A percentile compares a stretch with the other conserved stretches of the same genome.
These are phyloP conservation scores for Paspalum vaginatum DNA, from an alignment of 176 grass and related monocot species.

Conservation along the genomic window DNA sequence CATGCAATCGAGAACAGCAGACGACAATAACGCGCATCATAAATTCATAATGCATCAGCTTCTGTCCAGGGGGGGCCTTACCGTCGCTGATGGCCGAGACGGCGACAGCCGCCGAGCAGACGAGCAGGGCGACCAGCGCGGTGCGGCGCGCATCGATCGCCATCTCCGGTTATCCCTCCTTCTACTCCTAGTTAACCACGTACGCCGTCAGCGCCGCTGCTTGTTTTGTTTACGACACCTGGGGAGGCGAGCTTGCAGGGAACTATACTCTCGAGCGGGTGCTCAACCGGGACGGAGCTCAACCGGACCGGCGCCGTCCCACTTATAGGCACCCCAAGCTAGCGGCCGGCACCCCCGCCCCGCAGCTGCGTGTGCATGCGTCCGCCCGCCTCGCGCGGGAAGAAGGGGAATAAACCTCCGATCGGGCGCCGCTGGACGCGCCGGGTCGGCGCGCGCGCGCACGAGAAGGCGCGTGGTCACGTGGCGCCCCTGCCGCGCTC, in stretches of 20 bases:
- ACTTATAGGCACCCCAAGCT: slow-evolving; percentile 27
- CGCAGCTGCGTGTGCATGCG: neutral
- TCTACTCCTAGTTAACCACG: neutral
- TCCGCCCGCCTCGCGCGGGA: slow-evolving; percentile 9
- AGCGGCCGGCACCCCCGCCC: no score
- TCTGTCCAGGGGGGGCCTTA: neutral
- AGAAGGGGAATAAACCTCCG: neutral
- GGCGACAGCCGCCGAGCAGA: slow-evolving; percentile 17
- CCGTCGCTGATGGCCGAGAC: slow-evolving; percentile 28
- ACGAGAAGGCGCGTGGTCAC: neutral
- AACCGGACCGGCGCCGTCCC: neutral
- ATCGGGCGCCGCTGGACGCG: slow-evolving; percentile 30
- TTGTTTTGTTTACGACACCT: neutral
- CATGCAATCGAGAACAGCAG: neutral
- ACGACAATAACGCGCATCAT: no score
- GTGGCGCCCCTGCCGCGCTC: neutral
- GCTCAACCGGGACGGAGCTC: neutral
- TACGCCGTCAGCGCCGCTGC: neutral
- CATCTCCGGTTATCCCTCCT: slow-evolving; percentile 13
- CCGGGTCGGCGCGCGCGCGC: neutral
- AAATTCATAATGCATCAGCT: neutral
- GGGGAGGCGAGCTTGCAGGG: neutral
- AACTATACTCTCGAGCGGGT: neutral
- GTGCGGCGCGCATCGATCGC: neutral
- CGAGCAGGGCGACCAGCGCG: slow-evolving; percentile 18